A percentile compares a stretch with the other conserved stretches of the same genome.
phyloP scores from a whole-genome alignment of 441 rosid genomes.

The Mallotus japonicus region DNA sequence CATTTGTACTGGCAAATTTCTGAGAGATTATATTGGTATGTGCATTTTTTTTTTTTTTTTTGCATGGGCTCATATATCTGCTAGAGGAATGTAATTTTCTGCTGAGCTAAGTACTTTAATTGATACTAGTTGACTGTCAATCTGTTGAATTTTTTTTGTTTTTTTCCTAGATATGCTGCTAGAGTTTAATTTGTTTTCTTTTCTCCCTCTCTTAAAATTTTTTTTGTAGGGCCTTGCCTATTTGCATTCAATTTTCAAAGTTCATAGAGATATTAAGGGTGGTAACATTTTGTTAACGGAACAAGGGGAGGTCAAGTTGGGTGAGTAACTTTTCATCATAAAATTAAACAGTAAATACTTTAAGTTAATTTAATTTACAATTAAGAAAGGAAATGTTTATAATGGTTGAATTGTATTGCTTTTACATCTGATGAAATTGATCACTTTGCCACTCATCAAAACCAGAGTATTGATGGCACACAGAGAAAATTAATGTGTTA shows the following conservation, averaged over 20 bases:
- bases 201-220: background rate
- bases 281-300: conserved; percentile 98
- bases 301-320: conserved; percentile 99
- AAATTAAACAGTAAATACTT: background rate
- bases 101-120: background rate
- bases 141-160: background rate
- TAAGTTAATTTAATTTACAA: background rate
- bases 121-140: background rate
- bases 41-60: background rate
- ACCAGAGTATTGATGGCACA: background rate
- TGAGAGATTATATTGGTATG: background rate
- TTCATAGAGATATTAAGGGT: conserved; percentile 98
- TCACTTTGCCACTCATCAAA: background rate
- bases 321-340: conserved; percentile 48
- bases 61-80: background rate
- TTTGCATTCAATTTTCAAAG: conserved; percentile 96
- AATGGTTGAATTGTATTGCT: conserved; percentile 5
- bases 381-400: conserved; percentile 8
- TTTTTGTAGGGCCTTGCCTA: conserved; percentile 85
- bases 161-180: background rate
- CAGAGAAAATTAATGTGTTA: background rate
- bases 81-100: background rate
- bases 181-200: background rate
- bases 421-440: background rate
- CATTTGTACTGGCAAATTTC: background rate